Percentiles rank a stretch among this genome's conserved stretches.
These are phyloP conservation scores for Lactifluus volemus DNA, from an alignment of 768 basidiomycete genomes.

Conservation along the genomic window DNA sequence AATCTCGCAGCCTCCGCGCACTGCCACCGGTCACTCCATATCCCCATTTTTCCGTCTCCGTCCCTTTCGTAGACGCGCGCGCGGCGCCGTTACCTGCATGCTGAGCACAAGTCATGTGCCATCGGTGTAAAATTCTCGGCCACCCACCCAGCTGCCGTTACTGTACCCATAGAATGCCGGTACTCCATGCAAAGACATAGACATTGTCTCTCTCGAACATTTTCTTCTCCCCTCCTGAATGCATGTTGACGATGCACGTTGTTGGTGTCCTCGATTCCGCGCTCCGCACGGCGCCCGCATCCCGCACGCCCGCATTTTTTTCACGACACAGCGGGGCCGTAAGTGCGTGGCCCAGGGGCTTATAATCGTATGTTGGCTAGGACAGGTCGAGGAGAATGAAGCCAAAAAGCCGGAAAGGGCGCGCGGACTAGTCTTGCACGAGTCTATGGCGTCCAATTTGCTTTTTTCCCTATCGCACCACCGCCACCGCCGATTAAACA, in stretches of 20 bases:
- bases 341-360: background rate
- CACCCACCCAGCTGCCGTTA: background rate
- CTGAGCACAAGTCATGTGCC: background rate
- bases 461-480: background rate
- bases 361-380: background rate
- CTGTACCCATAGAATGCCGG: background rate
- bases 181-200: background rate
- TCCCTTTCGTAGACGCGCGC: background rate
- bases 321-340: conserved; percentile 14
- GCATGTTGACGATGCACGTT: background rate
- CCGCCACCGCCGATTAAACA: conserved; percentile 13
- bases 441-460: background rate
- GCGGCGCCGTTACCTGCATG: background rate
- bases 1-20: background rate
- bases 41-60: background rate
- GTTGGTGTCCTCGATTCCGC: background rate
- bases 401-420: conserved; percentile 1
- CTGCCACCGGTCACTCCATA: background rate
- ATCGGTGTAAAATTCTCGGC: background rate
- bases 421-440: background rate
- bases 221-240: background rate
- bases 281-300: background rate
- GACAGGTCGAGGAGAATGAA: background rate
- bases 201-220: background rate
- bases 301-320: background rate